Evolutionary conservation across 495 filamentous ascomycete genomes (phyloP).

Genomic region (Aspergillus panamensis): DNA sequence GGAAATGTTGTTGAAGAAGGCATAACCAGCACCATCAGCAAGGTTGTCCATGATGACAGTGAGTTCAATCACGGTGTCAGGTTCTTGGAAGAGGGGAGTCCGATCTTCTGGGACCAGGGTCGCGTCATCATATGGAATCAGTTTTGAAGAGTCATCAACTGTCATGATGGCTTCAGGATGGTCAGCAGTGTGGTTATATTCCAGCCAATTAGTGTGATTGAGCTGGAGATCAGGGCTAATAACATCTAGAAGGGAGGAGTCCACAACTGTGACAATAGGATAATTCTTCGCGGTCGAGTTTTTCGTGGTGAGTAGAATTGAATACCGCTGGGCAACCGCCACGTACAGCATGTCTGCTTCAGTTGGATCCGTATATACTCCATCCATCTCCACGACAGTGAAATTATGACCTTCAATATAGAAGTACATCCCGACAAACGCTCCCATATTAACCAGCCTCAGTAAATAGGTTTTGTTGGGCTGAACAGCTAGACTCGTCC

Average conservation of each 20-base stretch:
- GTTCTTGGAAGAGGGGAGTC: constrained; percentile 39
- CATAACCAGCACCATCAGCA: constrained; percentile 40
- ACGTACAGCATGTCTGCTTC: constrained; percentile 62
- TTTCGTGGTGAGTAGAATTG: constrained; percentile 63
- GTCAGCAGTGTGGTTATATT: constrained; percentile 58
- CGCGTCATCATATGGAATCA: constrained; percentile 48
- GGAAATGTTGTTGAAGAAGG: constrained; percentile 77
- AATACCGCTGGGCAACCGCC: constrained; percentile 64
- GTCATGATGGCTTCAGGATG: constrained; percentile 51
- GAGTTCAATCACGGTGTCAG: constrained; percentile 29
- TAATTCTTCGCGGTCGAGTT: constrained; percentile 63
- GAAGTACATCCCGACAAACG: constrained; percentile 74
- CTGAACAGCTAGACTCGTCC: constrained; percentile 54
- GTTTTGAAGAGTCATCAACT: constrained; percentile 41
- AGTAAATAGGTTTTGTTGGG: constrained; percentile 79
- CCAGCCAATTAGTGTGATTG: constrained; percentile 76
- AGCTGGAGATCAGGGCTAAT: constrained; percentile 43
- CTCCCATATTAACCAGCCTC: constrained; percentile 70
- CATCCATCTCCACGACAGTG: constrained; percentile 54
- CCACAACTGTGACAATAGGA: constrained; percentile 51
- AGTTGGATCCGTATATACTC: constrained; percentile 53
- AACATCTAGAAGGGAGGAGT: constrained; percentile 31
- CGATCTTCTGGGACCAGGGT: constrained; percentile 49
- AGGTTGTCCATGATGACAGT: constrained; percentile 50
- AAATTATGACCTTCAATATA: constrained; percentile 72